Evolutionary conservation across 1,284 basidiomycete species (phyloP).

Genomic region (Trametes hirsuta): DNA sequence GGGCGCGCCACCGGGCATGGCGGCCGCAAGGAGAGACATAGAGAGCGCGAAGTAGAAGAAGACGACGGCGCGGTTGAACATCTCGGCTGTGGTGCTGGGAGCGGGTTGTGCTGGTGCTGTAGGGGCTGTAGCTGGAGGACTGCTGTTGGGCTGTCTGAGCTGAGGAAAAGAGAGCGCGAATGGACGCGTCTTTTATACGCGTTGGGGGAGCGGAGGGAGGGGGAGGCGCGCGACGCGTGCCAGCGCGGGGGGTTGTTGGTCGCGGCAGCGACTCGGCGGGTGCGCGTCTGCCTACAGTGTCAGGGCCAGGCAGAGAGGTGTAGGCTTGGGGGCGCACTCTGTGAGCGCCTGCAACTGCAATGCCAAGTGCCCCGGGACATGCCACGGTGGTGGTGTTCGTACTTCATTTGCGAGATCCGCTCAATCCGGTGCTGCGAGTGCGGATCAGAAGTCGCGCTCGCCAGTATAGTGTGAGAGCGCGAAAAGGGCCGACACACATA

Average conservation of each 20-base stretch:
- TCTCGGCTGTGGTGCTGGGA: conserved; percentile 1
- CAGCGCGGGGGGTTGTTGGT: too few species aligned
- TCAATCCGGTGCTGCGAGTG: too few species aligned
- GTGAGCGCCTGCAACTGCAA: too few species aligned
- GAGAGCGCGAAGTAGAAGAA: conserved; percentile 26
- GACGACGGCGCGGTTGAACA: conserved; percentile 26
- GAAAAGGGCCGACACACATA: too few species aligned
- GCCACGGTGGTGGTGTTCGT: too few species aligned
- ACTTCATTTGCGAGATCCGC: too few species aligned
- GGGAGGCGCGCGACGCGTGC: neutral
- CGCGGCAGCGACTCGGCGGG: neutral
- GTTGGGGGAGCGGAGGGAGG: neutral
- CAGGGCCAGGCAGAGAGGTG: too few species aligned
- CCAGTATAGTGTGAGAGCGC: too few species aligned
- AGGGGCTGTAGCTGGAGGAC: conserved; percentile 17
- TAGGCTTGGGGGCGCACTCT: too few species aligned
- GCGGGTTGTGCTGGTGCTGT: neutral
- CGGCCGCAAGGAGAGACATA: conserved; percentile 33
- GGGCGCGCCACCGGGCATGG: conserved; percentile 29
- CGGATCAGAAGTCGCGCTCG: neutral
- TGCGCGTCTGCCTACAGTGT: neutral
- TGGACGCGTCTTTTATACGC: conserved; percentile 8
- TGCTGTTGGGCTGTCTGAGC: conserved; percentile 16
- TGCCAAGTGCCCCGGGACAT: neutral
- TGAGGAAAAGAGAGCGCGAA: neutral